Evolutionary conservation across 2,329 filamentous ascomycete species (phyloP).

Genomic region (Neospermospora avenae): DNA sequence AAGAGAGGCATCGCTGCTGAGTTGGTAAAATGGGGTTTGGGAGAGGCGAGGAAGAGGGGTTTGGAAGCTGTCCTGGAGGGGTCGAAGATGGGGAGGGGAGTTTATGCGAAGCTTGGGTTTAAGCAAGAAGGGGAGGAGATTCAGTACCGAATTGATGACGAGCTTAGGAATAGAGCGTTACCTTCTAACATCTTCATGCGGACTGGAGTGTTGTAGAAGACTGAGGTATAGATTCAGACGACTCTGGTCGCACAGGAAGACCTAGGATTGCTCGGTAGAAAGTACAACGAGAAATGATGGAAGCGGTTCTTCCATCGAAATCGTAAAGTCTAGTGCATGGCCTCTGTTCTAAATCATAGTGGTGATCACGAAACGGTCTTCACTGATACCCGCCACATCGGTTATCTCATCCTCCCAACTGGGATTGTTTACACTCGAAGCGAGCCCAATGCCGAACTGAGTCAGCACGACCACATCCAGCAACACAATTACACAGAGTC

Average conservation of each 20-base stretch:
- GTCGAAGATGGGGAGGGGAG: background rate
- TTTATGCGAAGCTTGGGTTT: slow-evolving; percentile 1
- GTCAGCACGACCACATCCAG: background rate
- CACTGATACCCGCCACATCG: too few species aligned
- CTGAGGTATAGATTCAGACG: background rate
- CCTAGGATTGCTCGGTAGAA: background rate
- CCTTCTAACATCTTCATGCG: slow-evolving; percentile 8
- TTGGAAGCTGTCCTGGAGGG: slow-evolving; percentile 3
- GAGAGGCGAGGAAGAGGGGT: background rate
- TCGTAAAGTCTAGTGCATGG: too few species aligned
- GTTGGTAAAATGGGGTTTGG: slow-evolving; percentile 4
- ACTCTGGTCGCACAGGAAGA: background rate
- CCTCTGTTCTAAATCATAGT: too few species aligned
- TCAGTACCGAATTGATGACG: background rate
- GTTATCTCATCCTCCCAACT: background rate
- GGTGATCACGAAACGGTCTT: too few species aligned
- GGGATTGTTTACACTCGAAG: background rate
- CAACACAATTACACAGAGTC: background rate
- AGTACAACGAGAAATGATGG: too few species aligned
- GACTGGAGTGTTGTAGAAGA: background rate
- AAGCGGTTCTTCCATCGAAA: too few species aligned
- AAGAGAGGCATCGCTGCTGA: background rate
- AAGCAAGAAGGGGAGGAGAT: slow-evolving; percentile 2
- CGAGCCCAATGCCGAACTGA: background rate
- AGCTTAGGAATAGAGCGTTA: background rate